A percentile compares a stretch with the other conserved stretches of the same genome.
Conservation (phyloP, 345 rosid species). For the Abelmoschus esculentus region DNA sequence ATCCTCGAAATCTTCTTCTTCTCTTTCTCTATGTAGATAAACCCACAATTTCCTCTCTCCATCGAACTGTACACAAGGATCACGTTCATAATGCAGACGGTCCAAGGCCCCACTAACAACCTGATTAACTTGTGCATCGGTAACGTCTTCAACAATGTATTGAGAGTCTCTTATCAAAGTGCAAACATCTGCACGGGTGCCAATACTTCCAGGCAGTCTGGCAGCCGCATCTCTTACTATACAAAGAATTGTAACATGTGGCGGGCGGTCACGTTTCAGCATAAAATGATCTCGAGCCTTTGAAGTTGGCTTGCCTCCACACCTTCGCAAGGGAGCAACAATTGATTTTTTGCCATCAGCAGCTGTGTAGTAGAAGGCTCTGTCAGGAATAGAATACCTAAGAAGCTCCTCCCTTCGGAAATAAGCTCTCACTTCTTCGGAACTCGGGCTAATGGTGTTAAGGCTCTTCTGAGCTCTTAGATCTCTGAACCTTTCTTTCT, state of each 20-base stretch:
- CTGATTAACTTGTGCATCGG: constrained; percentile 89
- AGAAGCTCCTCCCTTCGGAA: constrained; percentile 85
- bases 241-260: constrained; percentile 96
- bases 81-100: constrained; percentile 96
- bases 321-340: constrained; percentile 97
- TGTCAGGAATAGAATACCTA: constrained; percentile 94
- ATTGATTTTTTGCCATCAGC: constrained; percentile 96
- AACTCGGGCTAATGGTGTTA: constrained; percentile 70
- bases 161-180: constrained; percentile 94
- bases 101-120: constrained; percentile 98
- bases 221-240: constrained; percentile 99
- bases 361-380: constrained; percentile 95
- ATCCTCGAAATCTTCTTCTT: constrained; percentile 99
- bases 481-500: constrained; percentile 96
- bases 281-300: constrained; percentile 99
- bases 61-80: constrained; percentile 96
- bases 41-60: constrained; percentile 96
- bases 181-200: constrained; percentile 99
- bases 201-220: constrained; percentile 96
- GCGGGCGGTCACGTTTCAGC: constrained; percentile 98
- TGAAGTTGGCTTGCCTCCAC: constrained; percentile 99
- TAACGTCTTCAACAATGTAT: constrained; percentile 82
- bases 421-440: constrained; percentile 84
- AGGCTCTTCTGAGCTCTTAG: constrained; percentile 98
- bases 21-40: constrained; percentile 89